phyloP scores from a whole-genome alignment of 495 filamentous ascomycete species.

The Podospora comata region DNA sequence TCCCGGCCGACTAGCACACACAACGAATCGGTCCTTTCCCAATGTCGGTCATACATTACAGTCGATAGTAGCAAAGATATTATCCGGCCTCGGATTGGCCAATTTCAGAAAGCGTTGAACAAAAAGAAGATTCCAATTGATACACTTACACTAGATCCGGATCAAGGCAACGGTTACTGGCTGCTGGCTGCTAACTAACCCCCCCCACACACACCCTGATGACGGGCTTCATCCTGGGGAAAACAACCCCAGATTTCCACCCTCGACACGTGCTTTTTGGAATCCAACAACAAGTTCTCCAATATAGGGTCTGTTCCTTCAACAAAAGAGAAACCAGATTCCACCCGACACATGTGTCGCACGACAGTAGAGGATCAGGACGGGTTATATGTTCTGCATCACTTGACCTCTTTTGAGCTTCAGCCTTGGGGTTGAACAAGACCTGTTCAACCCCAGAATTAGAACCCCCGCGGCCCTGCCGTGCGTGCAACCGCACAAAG shows the following conservation, averaged over 20 bases:
- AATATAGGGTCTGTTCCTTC: background rate
- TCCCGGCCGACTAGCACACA: background rate
- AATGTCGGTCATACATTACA: background rate
- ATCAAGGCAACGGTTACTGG: background rate
- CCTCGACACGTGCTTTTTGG: background rate
- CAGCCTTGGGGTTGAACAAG: background rate
- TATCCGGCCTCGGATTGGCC: background rate
- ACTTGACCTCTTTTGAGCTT: background rate
- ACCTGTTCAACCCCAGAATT: background rate
- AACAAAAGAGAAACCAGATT: background rate
- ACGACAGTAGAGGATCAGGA: background rate
- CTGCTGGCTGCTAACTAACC: too few species aligned
- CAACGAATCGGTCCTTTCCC: background rate
- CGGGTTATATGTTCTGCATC: background rate
- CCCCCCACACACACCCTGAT: background rate
- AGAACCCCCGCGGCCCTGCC: conserved; percentile 4
- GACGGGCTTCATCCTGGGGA: background rate
- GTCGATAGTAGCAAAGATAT: background rate
- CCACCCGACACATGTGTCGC: background rate
- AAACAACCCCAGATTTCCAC: conserved; percentile 3
- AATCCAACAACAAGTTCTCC: background rate
- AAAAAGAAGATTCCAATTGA: background rate
- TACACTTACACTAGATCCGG: background rate
- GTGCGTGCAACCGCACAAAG: background rate
- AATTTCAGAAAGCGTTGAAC: background rate